Evolutionary conservation across 306 rosid species (phyloP).

Genomic region (Coriaria nepalensis): DNA sequence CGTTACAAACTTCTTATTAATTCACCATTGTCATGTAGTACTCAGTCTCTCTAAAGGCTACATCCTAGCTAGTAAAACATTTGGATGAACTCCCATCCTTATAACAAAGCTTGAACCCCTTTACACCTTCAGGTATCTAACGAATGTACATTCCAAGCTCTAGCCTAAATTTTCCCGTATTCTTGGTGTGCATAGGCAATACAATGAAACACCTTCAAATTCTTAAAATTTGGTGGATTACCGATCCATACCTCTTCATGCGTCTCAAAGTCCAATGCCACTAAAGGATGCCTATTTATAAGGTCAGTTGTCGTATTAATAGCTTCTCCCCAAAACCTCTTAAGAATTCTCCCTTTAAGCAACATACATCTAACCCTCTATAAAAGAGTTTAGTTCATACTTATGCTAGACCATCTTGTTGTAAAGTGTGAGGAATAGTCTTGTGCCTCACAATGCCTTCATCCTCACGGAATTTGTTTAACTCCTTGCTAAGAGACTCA

Average conservation of each 20-base stretch:
- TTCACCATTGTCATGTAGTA: background rate
- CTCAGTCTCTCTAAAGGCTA: background rate
- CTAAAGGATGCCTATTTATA: background rate
- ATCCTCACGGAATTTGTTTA: background rate
- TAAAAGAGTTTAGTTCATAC: background rate
- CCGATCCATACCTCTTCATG: background rate
- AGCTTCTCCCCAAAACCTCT: background rate
- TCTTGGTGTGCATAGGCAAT: background rate
- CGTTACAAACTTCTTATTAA: background rate
- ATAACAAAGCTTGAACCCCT: background rate
- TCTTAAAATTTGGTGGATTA: background rate
- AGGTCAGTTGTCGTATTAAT: background rate
- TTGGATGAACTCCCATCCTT: background rate
- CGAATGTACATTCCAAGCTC: background rate
- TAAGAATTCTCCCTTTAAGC: background rate
- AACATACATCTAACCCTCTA: background rate
- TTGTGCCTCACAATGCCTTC: background rate
- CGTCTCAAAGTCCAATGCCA: background rate
- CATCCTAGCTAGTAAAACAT: background rate
- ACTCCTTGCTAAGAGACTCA: background rate
- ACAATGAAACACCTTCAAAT: background rate
- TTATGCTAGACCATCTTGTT: background rate
- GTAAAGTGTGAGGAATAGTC: background rate
- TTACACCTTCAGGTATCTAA: background rate
- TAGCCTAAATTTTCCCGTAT: background rate